Evolutionary conservation across 2,329 filamentous ascomycete species (phyloP).

Genomic region (Pezicula radicicola): DNA sequence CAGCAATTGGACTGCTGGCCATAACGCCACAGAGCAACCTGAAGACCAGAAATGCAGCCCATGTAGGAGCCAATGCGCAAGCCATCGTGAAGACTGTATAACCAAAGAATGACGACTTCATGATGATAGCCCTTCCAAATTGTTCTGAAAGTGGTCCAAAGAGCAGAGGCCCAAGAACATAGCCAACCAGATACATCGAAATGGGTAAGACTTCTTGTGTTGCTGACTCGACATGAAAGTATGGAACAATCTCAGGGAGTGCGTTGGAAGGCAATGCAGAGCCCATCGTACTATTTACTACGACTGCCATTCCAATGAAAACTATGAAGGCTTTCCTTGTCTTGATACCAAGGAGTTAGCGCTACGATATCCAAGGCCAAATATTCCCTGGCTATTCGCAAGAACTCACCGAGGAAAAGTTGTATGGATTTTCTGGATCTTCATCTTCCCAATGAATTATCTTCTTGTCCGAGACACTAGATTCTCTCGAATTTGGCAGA

Average conservation of each 20-base stretch:
- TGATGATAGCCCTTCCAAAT: constrained; percentile 55
- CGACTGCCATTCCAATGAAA: constrained; percentile 51
- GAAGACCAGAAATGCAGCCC: constrained; percentile 58
- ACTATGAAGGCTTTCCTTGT: constrained; percentile 52
- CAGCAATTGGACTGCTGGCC: constrained; percentile 57
- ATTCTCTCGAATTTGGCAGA: constrained; percentile 20
- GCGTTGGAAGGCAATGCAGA: constrained; percentile 64
- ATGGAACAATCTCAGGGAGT: constrained; percentile 50
- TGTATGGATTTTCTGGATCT: constrained; percentile 28
- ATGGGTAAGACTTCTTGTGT: constrained; percentile 48
- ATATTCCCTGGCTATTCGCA: too few species aligned
- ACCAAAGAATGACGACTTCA: constrained; percentile 61
- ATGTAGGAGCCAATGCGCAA: constrained; percentile 59
- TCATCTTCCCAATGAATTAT: constrained; percentile 24
- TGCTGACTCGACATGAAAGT: constrained; percentile 52
- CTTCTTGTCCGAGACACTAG: constrained; percentile 16
- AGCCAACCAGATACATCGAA: constrained; percentile 62
- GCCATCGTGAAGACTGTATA: constrained; percentile 67
- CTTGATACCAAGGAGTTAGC: constrained; percentile 28
- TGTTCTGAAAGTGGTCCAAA: constrained; percentile 67
- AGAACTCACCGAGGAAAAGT: constrained; percentile 18
- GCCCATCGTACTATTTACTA: constrained; percentile 67
- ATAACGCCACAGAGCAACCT: constrained; percentile 58
- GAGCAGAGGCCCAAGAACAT: constrained; percentile 52
- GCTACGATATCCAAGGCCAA: background rate